Evolutionary conservation across 73 alveolate species (phyloP).

Genomic region (Stentor coeruleus): DNA sequence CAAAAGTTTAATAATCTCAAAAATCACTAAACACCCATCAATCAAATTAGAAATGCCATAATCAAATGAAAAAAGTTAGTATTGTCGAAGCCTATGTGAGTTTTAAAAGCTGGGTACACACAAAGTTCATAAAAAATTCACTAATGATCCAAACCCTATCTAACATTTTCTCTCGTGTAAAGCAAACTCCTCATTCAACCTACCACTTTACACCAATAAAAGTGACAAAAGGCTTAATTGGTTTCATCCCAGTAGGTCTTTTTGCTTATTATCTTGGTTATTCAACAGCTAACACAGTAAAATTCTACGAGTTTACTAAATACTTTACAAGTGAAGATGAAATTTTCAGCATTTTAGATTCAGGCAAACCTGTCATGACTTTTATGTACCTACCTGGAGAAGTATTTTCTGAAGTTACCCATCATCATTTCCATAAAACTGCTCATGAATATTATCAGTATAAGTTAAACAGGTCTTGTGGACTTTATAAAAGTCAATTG

Average conservation of each 20-base stretch:
- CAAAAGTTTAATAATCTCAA: too few relatives aligned
- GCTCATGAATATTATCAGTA: slow-evolving; percentile 8
- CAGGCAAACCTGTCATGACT: slow-evolving; percentile 12
- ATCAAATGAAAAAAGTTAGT: background rate
- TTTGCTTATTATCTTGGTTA: slow-evolving; percentile 12
- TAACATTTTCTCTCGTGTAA: background rate
- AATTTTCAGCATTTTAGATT: background rate
- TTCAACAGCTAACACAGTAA: slow-evolving; percentile 6
- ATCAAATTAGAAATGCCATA: too few relatives aligned
- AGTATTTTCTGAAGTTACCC: background rate
- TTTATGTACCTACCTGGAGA: slow-evolving; percentile 27
- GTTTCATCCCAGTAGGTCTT: slow-evolving; percentile 24
- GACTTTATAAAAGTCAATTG: slow-evolving; percentile 25
- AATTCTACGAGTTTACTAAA: background rate
- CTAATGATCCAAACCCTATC: background rate
- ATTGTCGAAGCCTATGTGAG: background rate
- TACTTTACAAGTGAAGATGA: slow-evolving; percentile 24
- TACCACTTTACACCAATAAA: background rate
- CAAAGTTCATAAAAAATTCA: background rate
- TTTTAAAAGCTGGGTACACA: background rate
- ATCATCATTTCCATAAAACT: background rate
- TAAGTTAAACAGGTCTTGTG: background rate
- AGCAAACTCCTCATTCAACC: background rate
- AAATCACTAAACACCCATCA: too few relatives aligned
- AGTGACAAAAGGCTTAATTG: slow-evolving; percentile 12